Conservation (phyloP, 1,284 basidiomycete species). For the Gymnopus androsaceus region DNA sequence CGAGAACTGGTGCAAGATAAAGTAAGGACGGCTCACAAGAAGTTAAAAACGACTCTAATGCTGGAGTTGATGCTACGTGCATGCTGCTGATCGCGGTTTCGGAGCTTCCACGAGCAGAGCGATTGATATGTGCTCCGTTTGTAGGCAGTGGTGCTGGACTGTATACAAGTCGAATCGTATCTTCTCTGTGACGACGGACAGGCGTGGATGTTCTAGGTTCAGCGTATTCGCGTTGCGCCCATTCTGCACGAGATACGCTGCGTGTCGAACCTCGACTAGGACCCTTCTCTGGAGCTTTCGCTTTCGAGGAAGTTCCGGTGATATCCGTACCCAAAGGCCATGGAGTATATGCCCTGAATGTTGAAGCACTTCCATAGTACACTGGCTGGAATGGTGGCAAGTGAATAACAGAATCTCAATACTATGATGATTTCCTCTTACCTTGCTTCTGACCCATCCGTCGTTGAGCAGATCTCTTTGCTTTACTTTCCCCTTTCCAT, state of each 20-base stretch:
- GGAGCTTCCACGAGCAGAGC: background rate
- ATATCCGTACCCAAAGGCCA: constrained; percentile 10
- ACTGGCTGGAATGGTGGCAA: background rate
- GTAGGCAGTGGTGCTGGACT: background rate
- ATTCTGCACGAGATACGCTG: background rate
- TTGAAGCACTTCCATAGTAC: background rate
- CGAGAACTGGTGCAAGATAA: constrained; percentile 58
- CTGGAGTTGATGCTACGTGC: constrained; percentile 9
- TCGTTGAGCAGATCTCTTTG: background rate
- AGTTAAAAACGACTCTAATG: constrained; percentile 48
- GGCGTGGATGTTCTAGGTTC: constrained; percentile 11
- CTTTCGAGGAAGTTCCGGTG: background rate
- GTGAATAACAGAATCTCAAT: background rate
- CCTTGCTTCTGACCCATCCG: constrained; percentile 6
- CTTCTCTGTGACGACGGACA: background rate
- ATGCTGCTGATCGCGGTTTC: constrained; percentile 2
- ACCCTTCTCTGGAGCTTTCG: background rate
- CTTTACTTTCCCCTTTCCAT: constrained; percentile 10
- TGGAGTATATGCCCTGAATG: background rate
- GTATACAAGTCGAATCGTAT: background rate
- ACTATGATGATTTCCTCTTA: background rate
- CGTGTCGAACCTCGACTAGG: background rate
- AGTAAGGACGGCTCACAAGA: constrained; percentile 60
- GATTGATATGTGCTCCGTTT: background rate
- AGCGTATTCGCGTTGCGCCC: background rate